Evolutionary conservation across 345 rosid species (phyloP).

Genomic region (Corymbia maculata): DNA sequence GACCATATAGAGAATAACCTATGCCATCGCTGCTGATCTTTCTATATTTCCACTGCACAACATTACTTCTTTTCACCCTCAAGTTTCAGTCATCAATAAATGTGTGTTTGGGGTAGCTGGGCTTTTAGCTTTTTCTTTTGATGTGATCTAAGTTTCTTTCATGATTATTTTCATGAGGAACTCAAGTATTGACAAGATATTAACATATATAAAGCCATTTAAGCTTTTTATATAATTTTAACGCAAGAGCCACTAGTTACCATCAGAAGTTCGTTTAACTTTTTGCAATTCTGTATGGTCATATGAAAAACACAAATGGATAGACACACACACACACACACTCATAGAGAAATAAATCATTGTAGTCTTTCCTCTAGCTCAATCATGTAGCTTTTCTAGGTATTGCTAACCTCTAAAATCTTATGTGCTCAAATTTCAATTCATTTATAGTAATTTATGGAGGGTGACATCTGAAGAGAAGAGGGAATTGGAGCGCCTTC

Average conservation of each 20-base stretch:
- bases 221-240: not conserved
- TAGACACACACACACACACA: not conserved
- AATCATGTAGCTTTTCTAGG: not conserved
- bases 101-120: not conserved
- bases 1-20: not conserved
- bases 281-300: not conserved
- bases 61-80: not conserved
- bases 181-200: not conserved
- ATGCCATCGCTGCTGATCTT: not conserved
- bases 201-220: not conserved
- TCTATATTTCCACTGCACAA: not conserved
- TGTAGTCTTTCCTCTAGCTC: not conserved
- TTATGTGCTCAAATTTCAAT: not conserved
- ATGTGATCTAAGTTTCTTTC: not conserved
- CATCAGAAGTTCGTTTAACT: not conserved
- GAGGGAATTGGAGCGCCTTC: slow-evolving; percentile 79
- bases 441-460: slow-evolving; percentile 66
- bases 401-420: not conserved
- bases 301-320: not conserved
- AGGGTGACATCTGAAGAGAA: slow-evolving; percentile 96
- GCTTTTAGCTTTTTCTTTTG: not conserved
- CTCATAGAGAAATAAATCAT: not conserved
- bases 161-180: not conserved
- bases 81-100: not conserved
- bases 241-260: not conserved